Conservation (phyloP, 1,139 yeast species). For the Nakaseomyces bracarensis region DNA sequence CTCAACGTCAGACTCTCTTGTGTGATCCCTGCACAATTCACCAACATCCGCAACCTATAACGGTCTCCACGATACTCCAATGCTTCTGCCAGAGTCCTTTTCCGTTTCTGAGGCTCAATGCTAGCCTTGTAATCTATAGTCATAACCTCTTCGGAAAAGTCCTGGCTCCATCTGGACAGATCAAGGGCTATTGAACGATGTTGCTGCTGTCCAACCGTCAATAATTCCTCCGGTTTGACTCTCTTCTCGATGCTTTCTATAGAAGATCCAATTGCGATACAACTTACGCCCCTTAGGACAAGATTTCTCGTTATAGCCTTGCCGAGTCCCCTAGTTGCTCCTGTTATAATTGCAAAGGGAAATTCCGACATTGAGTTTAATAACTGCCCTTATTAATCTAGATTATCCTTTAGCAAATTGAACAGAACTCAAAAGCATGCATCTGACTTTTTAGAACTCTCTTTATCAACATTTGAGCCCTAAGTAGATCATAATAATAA, state of each 20-base stretch:
- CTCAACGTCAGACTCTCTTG: conserved; percentile 49
- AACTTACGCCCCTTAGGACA: conserved; percentile 53
- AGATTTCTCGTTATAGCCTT: conserved; percentile 50
- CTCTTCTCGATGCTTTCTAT: conserved; percentile 20
- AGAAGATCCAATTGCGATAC: conserved; percentile 55
- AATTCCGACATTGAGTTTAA: neutral
- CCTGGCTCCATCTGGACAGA: conserved; percentile 32
- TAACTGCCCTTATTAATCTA: neutral
- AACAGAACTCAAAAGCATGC: too few relatives aligned
- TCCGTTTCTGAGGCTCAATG: conserved; percentile 24
- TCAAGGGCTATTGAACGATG: conserved; percentile 51
- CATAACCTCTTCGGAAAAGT: conserved; percentile 11
- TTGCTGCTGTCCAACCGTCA: conserved; percentile 27
- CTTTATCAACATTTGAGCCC: too few relatives aligned
- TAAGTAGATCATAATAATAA: too few relatives aligned
- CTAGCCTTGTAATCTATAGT: conserved; percentile 10
- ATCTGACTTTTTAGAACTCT: too few relatives aligned
- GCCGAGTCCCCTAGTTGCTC: conserved; percentile 85
- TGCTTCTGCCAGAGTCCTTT: neutral
- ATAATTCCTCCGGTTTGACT: conserved; percentile 8
- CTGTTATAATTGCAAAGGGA: conserved; percentile 55
- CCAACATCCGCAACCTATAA: conserved; percentile 31
- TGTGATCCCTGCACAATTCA: conserved; percentile 79
- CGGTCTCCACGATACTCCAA: conserved; percentile 2
- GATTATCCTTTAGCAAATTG: too few relatives aligned